Percentiles rank a stretch among this genome's conserved stretches.
These are phyloP conservation scores for Emericellopsis cladophorae DNA, from an alignment of 2,329 filamentous ascomycete genomes.

Conservation along the genomic window DNA sequence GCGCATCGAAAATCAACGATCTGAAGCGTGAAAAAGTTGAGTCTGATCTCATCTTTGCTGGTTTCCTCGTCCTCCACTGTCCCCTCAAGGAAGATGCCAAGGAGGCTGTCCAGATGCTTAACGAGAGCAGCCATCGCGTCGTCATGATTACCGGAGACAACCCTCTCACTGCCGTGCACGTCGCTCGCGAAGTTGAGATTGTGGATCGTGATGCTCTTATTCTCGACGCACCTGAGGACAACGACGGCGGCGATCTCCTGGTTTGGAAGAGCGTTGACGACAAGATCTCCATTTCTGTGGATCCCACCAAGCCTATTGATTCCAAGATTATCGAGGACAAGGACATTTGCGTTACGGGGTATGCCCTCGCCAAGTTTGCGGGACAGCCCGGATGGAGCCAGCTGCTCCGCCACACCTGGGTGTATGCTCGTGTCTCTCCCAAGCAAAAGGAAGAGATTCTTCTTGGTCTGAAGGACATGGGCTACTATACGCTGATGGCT, in stretches of 20 bases:
- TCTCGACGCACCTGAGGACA: slow-evolving; percentile 86
- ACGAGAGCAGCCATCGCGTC: slow-evolving; percentile 95
- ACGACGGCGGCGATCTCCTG: slow-evolving; percentile 65
- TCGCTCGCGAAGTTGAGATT: slow-evolving; percentile 91
- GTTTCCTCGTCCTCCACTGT: slow-evolving; percentile 90
- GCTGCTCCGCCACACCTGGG: slow-evolving; percentile 83
- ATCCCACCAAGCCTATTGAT: slow-evolving; percentile 71
- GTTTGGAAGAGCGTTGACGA: slow-evolving; percentile 96
- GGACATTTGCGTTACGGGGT: slow-evolving; percentile 92
- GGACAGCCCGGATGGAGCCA: slow-evolving; percentile 63
- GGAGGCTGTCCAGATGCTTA: slow-evolving; percentile 89
- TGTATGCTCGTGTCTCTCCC: slow-evolving; percentile 94
- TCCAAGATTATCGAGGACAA: slow-evolving; percentile 69
- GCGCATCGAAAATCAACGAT: slow-evolving; percentile 78
- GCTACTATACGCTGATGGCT: slow-evolving; percentile 97
- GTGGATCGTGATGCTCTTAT: slow-evolving; percentile 93
- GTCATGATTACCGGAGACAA: slow-evolving; percentile 99
- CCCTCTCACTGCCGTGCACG: slow-evolving; percentile 88
- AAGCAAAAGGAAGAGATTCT: slow-evolving; percentile 99
- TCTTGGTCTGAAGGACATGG: slow-evolving; percentile 89
- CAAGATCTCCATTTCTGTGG: slow-evolving; percentile 72
- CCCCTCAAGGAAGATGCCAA: slow-evolving; percentile 94
- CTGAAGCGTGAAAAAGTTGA: slow-evolving; percentile 90
- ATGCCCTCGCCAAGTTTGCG: slow-evolving; percentile 81
- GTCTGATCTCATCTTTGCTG: slow-evolving; percentile 72